Conservation (phyloP, 495 filamentous ascomycete species). For the Rusavskia elegans region DNA sequence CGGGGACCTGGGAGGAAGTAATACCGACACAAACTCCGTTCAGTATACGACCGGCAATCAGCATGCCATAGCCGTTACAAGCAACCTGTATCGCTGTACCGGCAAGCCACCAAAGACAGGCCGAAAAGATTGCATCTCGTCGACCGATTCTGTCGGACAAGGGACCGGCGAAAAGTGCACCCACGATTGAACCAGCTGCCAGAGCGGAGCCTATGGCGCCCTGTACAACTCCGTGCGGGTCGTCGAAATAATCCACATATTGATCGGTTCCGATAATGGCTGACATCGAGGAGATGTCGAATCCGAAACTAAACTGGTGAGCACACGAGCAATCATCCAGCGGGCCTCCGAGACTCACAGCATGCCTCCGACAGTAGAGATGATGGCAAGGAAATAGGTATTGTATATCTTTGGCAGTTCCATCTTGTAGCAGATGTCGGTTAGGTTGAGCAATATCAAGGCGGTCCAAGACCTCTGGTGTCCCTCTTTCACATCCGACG, state of each 20-base stretch:
- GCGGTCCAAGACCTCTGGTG: no score
- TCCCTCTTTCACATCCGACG: no score
- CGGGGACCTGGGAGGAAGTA: constrained; percentile 63
- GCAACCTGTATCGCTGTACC: constrained; percentile 53
- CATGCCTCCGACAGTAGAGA: constrained; percentile 45
- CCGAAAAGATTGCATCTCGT: constrained; percentile 45
- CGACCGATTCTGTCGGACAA: constrained; percentile 52
- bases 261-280: constrained; percentile 56
- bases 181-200: constrained; percentile 50
- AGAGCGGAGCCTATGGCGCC: constrained; percentile 51
- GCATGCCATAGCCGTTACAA: constrained; percentile 39
- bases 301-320: constrained; percentile 31
- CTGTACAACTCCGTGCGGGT: constrained; percentile 45
- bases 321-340: neutral
- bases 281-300: constrained; percentile 55
- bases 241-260: constrained; percentile 50
- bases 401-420: constrained; percentile 39
- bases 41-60: constrained; percentile 55
- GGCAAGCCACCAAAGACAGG: constrained; percentile 54
- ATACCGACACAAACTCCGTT: constrained; percentile 62
- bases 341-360: constrained; percentile 20
- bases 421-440: constrained; percentile 10
- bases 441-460: no score
- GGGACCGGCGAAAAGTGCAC: constrained; percentile 45
- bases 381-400: constrained; percentile 44